A percentile compares a stretch with the other conserved stretches of the same genome.
Evolutionary conservation across 305 asterid species (phyloP).

Genomic region (Fraxinus ornus): DNA sequence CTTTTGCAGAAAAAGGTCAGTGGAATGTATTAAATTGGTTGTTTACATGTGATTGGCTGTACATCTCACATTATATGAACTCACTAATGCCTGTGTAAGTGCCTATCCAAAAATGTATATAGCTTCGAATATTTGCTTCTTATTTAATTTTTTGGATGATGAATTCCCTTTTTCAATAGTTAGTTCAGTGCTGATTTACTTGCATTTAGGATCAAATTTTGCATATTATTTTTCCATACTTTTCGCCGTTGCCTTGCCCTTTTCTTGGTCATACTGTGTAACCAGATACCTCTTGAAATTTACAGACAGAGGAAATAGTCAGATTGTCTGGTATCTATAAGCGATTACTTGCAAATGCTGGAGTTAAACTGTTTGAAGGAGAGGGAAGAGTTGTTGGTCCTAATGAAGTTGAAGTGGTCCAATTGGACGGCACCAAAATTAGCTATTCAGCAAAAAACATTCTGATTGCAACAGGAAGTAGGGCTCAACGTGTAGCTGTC

Average conservation of each 20-base stretch:
- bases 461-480: conserved; percentile 90
- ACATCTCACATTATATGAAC: background rate
- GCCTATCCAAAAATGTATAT: background rate
- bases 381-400: conserved; percentile 94
- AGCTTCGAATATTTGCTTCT: background rate
- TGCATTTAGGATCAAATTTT: background rate
- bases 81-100: background rate
- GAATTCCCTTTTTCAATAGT: background rate
- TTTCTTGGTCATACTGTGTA: background rate
- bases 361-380: conserved; percentile 95
- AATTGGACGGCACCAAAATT: conserved; percentile 92
- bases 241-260: background rate
- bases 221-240: background rate
- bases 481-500: conserved; percentile 79
- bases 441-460: conserved; percentile 83
- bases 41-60: background rate
- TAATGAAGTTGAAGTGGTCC: conserved; percentile 86
- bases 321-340: conserved; percentile 91
- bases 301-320: conserved; percentile 90
- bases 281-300: background rate
- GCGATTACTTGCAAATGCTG: conserved; percentile 79
- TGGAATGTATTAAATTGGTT: conserved; percentile 12
- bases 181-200: background rate
- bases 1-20: conserved; percentile 92
- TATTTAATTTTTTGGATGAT: background rate